These are phyloP conservation scores for Uromyces viciae-fabae DNA, from an alignment of 1,284 basidiomycete genomes.

Conservation along the genomic window DNA sequence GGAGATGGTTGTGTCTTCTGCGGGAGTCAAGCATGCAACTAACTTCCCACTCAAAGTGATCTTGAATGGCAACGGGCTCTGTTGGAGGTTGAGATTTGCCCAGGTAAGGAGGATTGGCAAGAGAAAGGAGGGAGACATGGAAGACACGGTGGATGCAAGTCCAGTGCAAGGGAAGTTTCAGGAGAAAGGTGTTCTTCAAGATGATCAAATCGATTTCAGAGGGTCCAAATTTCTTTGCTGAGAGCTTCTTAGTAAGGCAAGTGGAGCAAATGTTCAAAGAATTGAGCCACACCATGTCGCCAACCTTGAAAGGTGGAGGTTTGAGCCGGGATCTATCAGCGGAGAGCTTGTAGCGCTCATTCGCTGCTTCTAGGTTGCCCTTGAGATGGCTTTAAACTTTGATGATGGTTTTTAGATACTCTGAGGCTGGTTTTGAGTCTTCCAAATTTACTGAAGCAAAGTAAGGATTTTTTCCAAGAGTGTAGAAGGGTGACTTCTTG, in stretches of 20 bases:
- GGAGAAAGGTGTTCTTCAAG: background rate
- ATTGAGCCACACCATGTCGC: background rate
- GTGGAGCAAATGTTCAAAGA: background rate
- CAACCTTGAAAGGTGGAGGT: background rate
- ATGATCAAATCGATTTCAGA: background rate
- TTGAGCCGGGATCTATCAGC: background rate
- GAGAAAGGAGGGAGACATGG: background rate
- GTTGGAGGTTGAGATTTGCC: background rate
- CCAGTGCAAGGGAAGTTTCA: background rate
- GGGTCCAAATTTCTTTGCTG: background rate
- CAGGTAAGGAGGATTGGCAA: background rate
- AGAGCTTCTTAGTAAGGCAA: background rate
- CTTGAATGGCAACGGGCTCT: background rate
- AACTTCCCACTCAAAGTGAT: background rate
- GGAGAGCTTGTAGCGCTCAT: background rate
- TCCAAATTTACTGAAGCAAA: background rate
- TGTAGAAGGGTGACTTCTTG: conserved; percentile 2
- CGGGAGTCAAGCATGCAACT: background rate
- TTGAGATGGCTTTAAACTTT: background rate
- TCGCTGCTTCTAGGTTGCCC: background rate
- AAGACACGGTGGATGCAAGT: background rate
- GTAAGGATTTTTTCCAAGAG: background rate
- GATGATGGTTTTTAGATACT: background rate
- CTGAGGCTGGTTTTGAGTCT: background rate
- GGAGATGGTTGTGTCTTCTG: background rate